phyloP scores from a whole-genome alignment of 441 rosid genomes.

The Francoa sonchifolia region DNA sequence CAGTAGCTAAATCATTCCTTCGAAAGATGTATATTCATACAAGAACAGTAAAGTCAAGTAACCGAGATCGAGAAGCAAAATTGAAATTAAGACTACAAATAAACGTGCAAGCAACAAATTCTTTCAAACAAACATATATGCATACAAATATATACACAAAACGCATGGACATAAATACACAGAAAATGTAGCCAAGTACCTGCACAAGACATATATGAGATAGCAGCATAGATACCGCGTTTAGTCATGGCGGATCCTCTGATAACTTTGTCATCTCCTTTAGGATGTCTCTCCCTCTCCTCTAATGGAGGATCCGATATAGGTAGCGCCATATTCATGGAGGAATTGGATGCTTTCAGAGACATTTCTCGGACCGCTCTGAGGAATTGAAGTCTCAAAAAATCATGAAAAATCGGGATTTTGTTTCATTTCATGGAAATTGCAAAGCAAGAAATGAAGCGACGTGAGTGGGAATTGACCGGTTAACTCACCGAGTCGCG shows the following conservation, averaged over 20 bases:
- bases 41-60: too few species aligned
- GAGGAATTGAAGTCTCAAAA: too few species aligned
- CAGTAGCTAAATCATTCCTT: too few species aligned
- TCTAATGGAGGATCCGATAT: slow-evolving; percentile 37
- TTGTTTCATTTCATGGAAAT: too few species aligned
- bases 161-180: background rate
- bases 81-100: too few species aligned
- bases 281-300: slow-evolving; percentile 37
- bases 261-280: slow-evolving; percentile 51
- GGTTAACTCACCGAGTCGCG: too few species aligned
- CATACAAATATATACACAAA: background rate
- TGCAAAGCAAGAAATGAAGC: too few species aligned
- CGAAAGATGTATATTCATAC: too few species aligned
- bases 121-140: background rate
- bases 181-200: slow-evolving; percentile 22
- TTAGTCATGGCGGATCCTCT: slow-evolving; percentile 91
- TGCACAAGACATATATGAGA: slow-evolving; percentile 87
- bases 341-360: slow-evolving; percentile 34
- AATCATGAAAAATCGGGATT: too few species aligned
- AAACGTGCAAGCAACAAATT: too few species aligned
- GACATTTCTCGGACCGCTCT: slow-evolving; percentile 18
- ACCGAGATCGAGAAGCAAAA: too few species aligned
- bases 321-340: slow-evolving; percentile 48
- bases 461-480: too few species aligned
- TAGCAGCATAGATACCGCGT: slow-evolving; percentile 73